Evolutionary conservation across 164 flowering plant species (phyloP), one percentile per base, ranked within the genome.

Genomic region (Piper betle): DNA sequence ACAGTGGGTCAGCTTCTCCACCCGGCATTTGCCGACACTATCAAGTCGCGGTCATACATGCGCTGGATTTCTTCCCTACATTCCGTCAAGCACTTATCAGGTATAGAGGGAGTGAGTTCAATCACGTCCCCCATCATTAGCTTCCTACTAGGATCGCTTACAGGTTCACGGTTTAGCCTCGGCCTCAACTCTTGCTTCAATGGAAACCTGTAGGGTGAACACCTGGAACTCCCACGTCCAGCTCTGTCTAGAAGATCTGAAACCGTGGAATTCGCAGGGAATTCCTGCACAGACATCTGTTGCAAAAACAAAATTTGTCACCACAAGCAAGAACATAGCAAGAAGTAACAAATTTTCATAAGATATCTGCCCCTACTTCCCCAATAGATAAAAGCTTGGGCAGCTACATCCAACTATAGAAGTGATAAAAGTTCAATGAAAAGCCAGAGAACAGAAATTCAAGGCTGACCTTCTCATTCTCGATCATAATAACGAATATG

Each of bases 381-480:
- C n/a, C n/a, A n/a, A n/a, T n/a, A n/a, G n/a, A n/a, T n/a, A n/a
- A n/a, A n/a, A n/a, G n/a, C n/a, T n/a, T n/a, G n/a, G n/a, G n/a
- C n/a, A n/a, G n/a, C n/a, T n/a, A n/a, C n/a, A n/a, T n/a, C n/a
- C n/a, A n/a, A n/a, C n/a, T n/a, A n/a, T n/a, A n/a, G n/a, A n/a
- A n/a, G n/a, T n/a, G n/a, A n/a, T n/a, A n/a, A n/a, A n/a, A n/a
- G n/a, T n/a, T n/a, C n/a, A n/a, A n/a, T n/a, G n/a, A n/a, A n/a
- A n/a, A n/a, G n/a, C n/a, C n/a, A n/a, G n/a, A n/a, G n/a, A n/a
- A n/a, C n/a, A n/a, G n/a, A n/a, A n/a, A n/a, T n/a, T n/a, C n/a
- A n/a, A n/a, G n/a, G n/a, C n/a, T n/a, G n/a, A 93, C 99, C 97
- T 88, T 93, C 11, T 86, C 94, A 68, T 93, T 93, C 69, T 93